Evolutionary conservation across 2,329 filamentous ascomycete species (phyloP), one percentile per base, ranked within the genome.

Genomic region (Pyricularia sp.): DNA sequence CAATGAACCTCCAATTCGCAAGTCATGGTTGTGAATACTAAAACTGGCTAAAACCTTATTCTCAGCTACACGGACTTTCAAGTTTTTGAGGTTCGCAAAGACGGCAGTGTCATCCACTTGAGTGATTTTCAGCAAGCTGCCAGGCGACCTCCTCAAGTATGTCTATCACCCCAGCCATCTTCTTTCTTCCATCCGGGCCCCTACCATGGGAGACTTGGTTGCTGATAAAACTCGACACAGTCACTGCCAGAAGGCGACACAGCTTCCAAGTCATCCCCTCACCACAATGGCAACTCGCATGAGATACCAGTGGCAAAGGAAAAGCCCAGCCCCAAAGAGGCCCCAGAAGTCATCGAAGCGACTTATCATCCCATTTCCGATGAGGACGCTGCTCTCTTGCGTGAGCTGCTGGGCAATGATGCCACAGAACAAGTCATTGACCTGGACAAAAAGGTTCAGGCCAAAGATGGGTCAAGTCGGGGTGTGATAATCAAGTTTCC

Each of bases 41-140:
- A 25, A 61, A 28, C 25, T 61, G 5, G 28, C n/a, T 12, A 2
- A n/a, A n/a, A 61, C 28, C 4, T 26, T 61, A 26, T 61, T n/a
- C 23, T 61, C 31, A 88, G 92, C 72, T 97, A 94, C 78, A 94
- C 93, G 4, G 94, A 97, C 77, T 97, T 97, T 74, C 83, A 95
- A 73, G 94, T 97, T 73, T 94, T 97, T 75, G 94, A 97, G 78
- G 94, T 97, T 71, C 81, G 86, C 25, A 88, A 89, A 33, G 86
- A 90, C 75, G 93, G 93, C 20, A 80, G 88, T 68, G 92, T 97
- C 17, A 78, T 95, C 68, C 92, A 94, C 77, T 81, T 97, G 66
- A 83, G 69, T 4, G 76, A 79, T 30, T 33, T 68, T 11, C 69
- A 72, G 23, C 70, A 71, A 42, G 59, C 65, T 17, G 26, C 50